A percentile compares a stretch with the other conserved stretches of the same genome.
Conservation (phyloP, 2,329 filamentous ascomycete genomes). For the Fusarium sacchari region DNA sequence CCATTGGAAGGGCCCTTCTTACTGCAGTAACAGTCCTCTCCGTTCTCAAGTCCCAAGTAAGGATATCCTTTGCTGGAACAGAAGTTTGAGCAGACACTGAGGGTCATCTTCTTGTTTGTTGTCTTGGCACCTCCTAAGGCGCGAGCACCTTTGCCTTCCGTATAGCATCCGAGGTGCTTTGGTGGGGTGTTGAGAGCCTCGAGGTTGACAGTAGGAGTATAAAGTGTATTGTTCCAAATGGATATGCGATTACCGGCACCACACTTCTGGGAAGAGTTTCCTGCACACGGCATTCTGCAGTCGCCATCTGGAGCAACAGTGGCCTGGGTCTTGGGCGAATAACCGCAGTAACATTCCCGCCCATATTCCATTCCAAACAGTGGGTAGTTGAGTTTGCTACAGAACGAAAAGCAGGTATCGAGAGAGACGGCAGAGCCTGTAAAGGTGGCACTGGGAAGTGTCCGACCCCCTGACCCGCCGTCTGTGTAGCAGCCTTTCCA, state of each 20-base stretch:
- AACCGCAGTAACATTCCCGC: conserved; percentile 36
- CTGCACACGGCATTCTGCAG: conserved; percentile 33
- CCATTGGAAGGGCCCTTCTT: conserved; percentile 21
- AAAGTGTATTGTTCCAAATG: conserved; percentile 35
- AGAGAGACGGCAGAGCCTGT: conserved; percentile 32
- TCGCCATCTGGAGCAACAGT: conserved; percentile 30
- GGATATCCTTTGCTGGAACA: conserved; percentile 24
- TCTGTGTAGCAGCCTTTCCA: conserved; percentile 39
- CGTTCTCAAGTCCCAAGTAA: conserved; percentile 32
- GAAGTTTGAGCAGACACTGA: conserved; percentile 24
- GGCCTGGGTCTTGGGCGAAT: conserved; percentile 24
- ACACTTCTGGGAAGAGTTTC: conserved; percentile 28
- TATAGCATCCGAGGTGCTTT: conserved; percentile 33
- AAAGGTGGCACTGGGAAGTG: conserved; percentile 28
- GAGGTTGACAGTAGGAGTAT: background rate
- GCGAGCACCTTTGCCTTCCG: conserved; percentile 12
- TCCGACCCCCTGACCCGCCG: conserved; percentile 35
- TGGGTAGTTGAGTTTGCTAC: conserved; percentile 35
- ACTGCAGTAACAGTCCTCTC: conserved; percentile 34
- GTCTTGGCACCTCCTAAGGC: conserved; percentile 25
- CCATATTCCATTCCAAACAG: conserved; percentile 41
- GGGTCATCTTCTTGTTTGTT: conserved; percentile 23
- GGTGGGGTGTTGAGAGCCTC: background rate
- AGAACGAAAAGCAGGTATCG: conserved; percentile 35
- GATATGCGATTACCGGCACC: conserved; percentile 35